These are phyloP conservation scores for Fusarium tuaranense DNA, from an alignment of 2,329 filamentous ascomycete species.

Conservation along the genomic window DNA sequence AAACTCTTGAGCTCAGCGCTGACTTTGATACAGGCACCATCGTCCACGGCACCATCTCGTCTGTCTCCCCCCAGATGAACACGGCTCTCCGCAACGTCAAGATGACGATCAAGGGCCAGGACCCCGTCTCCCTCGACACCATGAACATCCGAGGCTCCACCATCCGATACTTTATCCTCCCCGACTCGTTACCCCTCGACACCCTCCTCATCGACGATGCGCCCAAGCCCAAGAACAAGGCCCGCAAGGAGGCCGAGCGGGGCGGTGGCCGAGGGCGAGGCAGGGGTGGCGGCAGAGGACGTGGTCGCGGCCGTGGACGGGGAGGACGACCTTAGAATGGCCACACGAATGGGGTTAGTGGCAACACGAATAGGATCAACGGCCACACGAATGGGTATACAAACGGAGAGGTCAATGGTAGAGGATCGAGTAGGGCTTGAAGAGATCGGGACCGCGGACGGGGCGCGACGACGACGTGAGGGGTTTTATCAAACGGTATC, in stretches of 20 bases:
- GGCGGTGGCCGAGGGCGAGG: slow-evolving; percentile 66
- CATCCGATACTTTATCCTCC: slow-evolving; percentile 96
- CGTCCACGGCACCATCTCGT: slow-evolving; percentile 95
- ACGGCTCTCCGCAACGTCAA: slow-evolving; percentile 95
- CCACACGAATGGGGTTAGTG: not conserved
- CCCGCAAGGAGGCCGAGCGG: slow-evolving; percentile 85
- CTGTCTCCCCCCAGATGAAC: slow-evolving; percentile 98
- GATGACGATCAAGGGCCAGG: slow-evolving; percentile 91
- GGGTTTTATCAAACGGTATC: slow-evolving; percentile 31
- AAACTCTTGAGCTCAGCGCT: slow-evolving; percentile 16
- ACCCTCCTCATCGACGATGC: slow-evolving; percentile 96
- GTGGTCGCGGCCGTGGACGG: slow-evolving; percentile 59
- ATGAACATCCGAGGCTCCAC: slow-evolving; percentile 98
- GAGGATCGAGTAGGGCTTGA: not conserved
- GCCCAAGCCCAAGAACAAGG: slow-evolving; percentile 99
- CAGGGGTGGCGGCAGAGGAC: slow-evolving; percentile 66
- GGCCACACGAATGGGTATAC: not conserved
- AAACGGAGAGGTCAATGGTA: not conserved
- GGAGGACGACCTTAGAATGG: slow-evolving; percentile 45
- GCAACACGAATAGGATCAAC: not conserved
- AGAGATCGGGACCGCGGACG: slow-evolving; percentile 24
- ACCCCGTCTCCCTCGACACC: slow-evolving; percentile 88
- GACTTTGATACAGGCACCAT: slow-evolving; percentile 77
- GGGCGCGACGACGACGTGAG: slow-evolving; percentile 24
- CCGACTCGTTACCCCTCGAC: slow-evolving; percentile 93